Evolutionary conservation across 2,329 filamentous ascomycete genomes (phyloP), one percentile per base, ranked within the genome.

Genomic region (Chaetomium olivaceum): DNA sequence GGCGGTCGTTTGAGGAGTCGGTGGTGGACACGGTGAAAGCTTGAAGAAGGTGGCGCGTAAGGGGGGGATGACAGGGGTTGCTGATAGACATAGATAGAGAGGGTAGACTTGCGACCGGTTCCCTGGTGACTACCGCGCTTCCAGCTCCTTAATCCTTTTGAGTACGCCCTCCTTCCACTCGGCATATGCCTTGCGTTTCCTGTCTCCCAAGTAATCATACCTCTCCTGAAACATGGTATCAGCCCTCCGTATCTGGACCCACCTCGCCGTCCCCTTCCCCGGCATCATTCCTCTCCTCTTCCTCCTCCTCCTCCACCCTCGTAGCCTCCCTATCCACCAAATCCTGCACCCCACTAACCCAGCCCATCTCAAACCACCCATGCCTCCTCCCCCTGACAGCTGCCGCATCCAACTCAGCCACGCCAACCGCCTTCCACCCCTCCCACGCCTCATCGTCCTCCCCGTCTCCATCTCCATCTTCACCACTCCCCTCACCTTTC

Each of bases 151-250:
- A 65, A 91, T 85, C 69, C 82, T 82, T 65, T 77, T 78, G 73
- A 91, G 71, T 29, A 92, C 83, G 1, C 75, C 77, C 4, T 81
- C 80, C 75, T 89, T 89, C 91, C 91, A 95, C 21, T 74, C 75
- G 54, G 75, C 79, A 73, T 88, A 93, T 12, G 89, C 86, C 50
- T 80, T 80, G 71, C 83, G 82, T 70, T 86, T 87, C 67, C 82
- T 80, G 58, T 89, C 86, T 68, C 87, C 89, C 71, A 93, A 76
- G 72, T 88, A 91, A 72, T 93, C 89, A 72, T 91, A 88, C 56
- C 85, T 83, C 69, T 89, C 87, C 75, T 93, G 90, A 71, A 93
- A 86, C 90, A 93, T 93, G 2, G 88, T 90, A 68, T 87, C 85
- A 9, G 82, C 79, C 64, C 82, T 76, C 76, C 87, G 77, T 31